Evolutionary conservation across 2,329 filamentous ascomycete genomes (phyloP).

Genomic region (Aotearoamyces nothofagi): DNA sequence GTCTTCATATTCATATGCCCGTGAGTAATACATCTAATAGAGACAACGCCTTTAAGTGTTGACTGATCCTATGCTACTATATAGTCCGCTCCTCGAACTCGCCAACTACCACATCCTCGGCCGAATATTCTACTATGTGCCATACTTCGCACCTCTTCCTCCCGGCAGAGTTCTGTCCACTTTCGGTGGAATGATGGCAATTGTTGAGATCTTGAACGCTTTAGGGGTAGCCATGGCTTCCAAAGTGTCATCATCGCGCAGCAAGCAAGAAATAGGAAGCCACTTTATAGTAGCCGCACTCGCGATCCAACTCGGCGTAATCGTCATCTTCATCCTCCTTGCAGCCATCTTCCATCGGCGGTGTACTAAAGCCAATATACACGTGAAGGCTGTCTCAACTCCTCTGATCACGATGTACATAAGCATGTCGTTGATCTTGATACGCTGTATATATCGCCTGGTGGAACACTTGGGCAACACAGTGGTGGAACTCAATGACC

Average conservation of each 20-base stretch:
- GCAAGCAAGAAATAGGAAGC: constrained; percentile 23
- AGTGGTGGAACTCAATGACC: constrained; percentile 22
- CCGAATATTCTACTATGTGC: constrained; percentile 41
- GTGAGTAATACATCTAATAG: constrained; percentile 12
- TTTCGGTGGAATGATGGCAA: constrained; percentile 26
- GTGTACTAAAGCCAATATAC: constrained; percentile 2
- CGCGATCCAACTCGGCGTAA: constrained; percentile 34
- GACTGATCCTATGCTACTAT: not conserved
- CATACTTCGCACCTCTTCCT: constrained; percentile 34
- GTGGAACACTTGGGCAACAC: constrained; percentile 37
- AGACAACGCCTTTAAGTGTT: not conserved
- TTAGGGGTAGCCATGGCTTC: constrained; percentile 29
- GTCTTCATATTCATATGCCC: constrained; percentile 5
- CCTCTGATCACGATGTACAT: constrained; percentile 31
- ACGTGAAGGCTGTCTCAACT: constrained; percentile 15
- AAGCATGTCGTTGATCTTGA: constrained; percentile 29
- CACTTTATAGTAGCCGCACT: constrained; percentile 31
- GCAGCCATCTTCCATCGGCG: constrained; percentile 30
- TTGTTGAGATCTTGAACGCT: constrained; percentile 30
- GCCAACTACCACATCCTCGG: constrained; percentile 46
- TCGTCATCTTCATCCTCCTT: constrained; percentile 29
- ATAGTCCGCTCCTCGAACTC: constrained; percentile 38
- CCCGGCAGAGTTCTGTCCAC: constrained; percentile 26
- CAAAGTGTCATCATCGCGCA: constrained; percentile 23
- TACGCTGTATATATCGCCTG: constrained; percentile 36